Base-by-base conservation (phyloP, 345 rosid genomes). In the Streptanthus diversifolius region DNA sequence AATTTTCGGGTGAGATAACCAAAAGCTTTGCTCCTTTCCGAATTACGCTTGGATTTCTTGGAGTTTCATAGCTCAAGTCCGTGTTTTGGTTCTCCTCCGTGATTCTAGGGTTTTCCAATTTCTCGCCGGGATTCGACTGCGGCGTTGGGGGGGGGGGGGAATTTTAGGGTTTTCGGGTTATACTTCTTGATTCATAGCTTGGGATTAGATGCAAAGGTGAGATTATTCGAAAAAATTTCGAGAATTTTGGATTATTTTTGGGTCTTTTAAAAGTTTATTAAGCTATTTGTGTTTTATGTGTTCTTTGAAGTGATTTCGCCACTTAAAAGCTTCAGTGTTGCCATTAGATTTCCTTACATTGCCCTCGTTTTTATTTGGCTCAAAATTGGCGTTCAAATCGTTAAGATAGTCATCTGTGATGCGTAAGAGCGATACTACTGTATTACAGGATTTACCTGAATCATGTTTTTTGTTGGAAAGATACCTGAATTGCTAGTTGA, bases 41-140 rank as follows among this genome's bases (percentile, higher is more conserved):
- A 63, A 54, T 63, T 11, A 18, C 70, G 52, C 66, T 69, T 36
- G 9, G 62, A 57, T 39, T 63, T 19, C 58, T 63, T 36, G 8
- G 22, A 63, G 36, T 36, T 70, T 19, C 3, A n/a, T 49, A 44
- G 22, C 71, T 63, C 4, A 49, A 33, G 18, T 48, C 52, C 32
- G 32, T 21, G 10, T 57, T 49, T 64, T 37, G 24, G 35, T 63
- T 36, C 66, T 70, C 40, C 71, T 36, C 65, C 75, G 44, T 4
- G 43, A 45, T 70, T 70, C 68, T 71, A 77, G 80, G 80, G 80
- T 64, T 76, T 56, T 8, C 0, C 66, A 56, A 36, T 63, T 63
- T 7, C 60, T 39, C 76, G 40, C 32, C 72, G 44, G 44, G 68
- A 75, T 75, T 75, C 49, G 56, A 32, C 49, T 21, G 12, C 37